Evolutionary conservation across 2,329 filamentous ascomycete species (phyloP), one percentile per base, ranked within the genome.

Genomic region (Pleochaeta shiraiana): DNA sequence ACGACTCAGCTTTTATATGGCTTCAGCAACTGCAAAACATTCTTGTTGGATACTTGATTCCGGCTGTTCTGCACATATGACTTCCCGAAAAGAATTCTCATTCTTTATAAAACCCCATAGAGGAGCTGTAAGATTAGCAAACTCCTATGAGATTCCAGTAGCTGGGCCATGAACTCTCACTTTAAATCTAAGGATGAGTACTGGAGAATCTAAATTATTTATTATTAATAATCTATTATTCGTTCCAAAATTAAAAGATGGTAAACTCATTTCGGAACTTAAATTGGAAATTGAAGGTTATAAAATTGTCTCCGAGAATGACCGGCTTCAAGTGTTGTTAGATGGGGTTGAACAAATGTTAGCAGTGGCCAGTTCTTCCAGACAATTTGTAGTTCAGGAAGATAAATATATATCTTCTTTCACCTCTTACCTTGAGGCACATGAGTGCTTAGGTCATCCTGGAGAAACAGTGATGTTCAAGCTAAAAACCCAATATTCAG

Each of bases 41-140:
- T 55, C 50, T n/a, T 7, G 14, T 26, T 60, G 55, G 30, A 60
- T 60, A 33, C 55, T 60, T 60, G 55, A 60, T 21, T 61, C 57
- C 11, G 31, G 31, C 24, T 61, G 31, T 43, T 61, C 57, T 14
- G 31, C 57, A 24, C 57, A 61, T 43, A 43, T 61, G 57, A 39
- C 33, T 6, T 61, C 31, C 37, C 31, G 31, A 19, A 9, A 61
- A 43, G 57, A 39, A 21, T 16, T 61, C 31, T 31, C 39, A n/a
- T 4, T n/a, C 21, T 61, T 31, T 39, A n/a, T 61, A 9, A n/a
- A 61, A 37, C 31, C 57, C 12, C 28, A 31, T 33, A 4, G 31
- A 33, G 53, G 53, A 14, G 14, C 31, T 30, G 53, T 59, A 9
- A 59, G 21, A 4, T 6, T 59, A 6, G 53, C 53, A 11, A 59